phyloP scores from a whole-genome alignment of 164 flowering plant genomes.

The Houttuynia cordata region DNA sequence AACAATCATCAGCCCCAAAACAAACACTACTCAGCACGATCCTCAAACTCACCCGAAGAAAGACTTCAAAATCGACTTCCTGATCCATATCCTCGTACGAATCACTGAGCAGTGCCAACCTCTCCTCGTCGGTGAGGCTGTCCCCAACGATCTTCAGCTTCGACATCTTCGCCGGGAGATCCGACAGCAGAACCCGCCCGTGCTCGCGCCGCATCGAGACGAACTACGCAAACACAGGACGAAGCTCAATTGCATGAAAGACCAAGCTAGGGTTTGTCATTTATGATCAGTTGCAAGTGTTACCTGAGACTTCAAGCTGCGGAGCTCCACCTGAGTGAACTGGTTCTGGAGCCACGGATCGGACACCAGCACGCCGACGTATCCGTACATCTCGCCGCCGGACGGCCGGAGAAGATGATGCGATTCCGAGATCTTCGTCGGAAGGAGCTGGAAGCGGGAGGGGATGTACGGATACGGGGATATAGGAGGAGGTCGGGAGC shows the following conservation, averaged over 20 bases:
- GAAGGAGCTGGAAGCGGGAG: not conserved
- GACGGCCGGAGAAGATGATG: not conserved
- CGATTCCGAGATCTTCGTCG: not conserved
- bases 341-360: constrained; percentile 94
- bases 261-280: not conserved
- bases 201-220: constrained; percentile 60
- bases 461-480: too few relatives aligned
- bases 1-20: not conserved
- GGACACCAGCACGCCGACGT: constrained; percentile 62
- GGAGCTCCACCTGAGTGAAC: constrained; percentile 89
- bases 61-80: constrained; percentile 79
- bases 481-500: not conserved
- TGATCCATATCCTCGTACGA: constrained; percentile 35
- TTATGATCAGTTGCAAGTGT: too few relatives aligned
- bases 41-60: constrained; percentile 42
- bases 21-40: not conserved
- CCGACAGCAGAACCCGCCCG: constrained; percentile 39
- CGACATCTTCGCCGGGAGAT: constrained; percentile 65
- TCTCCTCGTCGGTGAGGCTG: constrained; percentile 58
- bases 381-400: constrained; percentile 37
- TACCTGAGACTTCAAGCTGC: constrained; percentile 65
- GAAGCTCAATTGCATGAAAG: not conserved
- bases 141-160: constrained; percentile 70
- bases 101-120: constrained; percentile 37
- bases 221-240: constrained; percentile 26